Percentiles rank a stretch among this genome's conserved stretches.
These are phyloP conservation scores for Pleurotus giganteus DNA, from an alignment of 768 basidiomycete genomes.

Conservation along the genomic window DNA sequence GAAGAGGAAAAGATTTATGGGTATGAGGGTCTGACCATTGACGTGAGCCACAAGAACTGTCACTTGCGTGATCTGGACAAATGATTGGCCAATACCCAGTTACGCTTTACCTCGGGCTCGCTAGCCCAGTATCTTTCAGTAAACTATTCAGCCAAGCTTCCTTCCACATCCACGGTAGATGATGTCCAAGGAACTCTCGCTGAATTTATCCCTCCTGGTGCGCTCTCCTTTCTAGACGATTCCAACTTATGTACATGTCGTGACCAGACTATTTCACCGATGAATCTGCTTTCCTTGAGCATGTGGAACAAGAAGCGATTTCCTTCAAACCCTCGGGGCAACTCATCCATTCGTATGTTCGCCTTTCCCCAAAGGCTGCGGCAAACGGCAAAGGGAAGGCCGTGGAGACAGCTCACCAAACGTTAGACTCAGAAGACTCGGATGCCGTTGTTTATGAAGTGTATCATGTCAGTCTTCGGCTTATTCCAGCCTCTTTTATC, in stretches of 20 bases:
- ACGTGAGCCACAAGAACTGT: slow-evolving; percentile 49
- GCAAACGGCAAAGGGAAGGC: slow-evolving; percentile 56
- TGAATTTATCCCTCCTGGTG: slow-evolving; percentile 76
- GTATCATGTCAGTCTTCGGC: slow-evolving; percentile 68
- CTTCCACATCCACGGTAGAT: slow-evolving; percentile 68
- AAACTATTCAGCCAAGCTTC: slow-evolving; percentile 64
- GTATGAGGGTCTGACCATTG: slow-evolving; percentile 79
- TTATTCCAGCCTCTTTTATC: background rate
- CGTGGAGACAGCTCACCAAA: slow-evolving; percentile 29
- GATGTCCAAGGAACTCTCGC: slow-evolving; percentile 80
- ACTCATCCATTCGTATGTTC: slow-evolving; percentile 74
- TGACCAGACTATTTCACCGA: slow-evolving; percentile 66
- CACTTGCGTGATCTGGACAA: background rate
- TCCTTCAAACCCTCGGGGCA: slow-evolving; percentile 77
- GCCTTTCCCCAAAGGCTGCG: slow-evolving; percentile 38
- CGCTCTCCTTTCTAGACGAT: slow-evolving; percentile 11
- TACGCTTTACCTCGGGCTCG: slow-evolving; percentile 86
- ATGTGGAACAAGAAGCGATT: slow-evolving; percentile 75
- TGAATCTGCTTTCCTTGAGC: slow-evolving; percentile 61
- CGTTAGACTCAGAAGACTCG: slow-evolving; percentile 48
- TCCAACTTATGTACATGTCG: background rate
- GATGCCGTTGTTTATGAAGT: slow-evolving; percentile 80
- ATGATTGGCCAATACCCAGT: slow-evolving; percentile 36
- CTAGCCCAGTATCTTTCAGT: slow-evolving; percentile 74
- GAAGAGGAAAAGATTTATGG: slow-evolving; percentile 97